phyloP scores from a whole-genome alignment of 2,329 filamentous ascomycete species.

The Sporothrix schenckii region DNA sequence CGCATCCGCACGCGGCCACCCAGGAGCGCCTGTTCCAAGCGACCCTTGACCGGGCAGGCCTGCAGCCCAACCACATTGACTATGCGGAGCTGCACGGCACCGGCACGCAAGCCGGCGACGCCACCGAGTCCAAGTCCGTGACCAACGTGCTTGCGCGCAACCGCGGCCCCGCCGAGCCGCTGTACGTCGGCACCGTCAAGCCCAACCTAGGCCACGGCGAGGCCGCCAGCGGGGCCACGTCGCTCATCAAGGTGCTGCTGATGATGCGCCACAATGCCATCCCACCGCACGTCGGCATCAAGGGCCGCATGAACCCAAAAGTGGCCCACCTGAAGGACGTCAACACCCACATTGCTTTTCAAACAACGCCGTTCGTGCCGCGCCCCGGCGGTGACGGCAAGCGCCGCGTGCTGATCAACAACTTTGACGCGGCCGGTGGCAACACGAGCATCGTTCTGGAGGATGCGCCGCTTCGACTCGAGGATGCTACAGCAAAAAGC shows the following conservation, averaged over 20 bases:
- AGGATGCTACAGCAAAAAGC: constrained; percentile 36
- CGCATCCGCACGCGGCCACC: constrained; percentile 75
- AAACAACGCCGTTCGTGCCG: constrained; percentile 52
- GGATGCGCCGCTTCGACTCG: constrained; percentile 54
- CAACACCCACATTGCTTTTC: constrained; percentile 61
- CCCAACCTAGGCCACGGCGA: constrained; percentile 67
- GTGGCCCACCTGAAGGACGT: constrained; percentile 56
- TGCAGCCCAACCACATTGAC: constrained; percentile 75
- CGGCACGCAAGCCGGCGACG: constrained; percentile 82
- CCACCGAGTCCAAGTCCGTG: constrained; percentile 79
- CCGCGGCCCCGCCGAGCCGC: constrained; percentile 53
- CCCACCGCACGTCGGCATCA: constrained; percentile 69
- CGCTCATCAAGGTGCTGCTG: constrained; percentile 64
- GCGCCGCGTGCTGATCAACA: constrained; percentile 63
- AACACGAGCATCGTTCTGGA: constrained; percentile 71
- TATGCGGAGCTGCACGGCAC: constrained; percentile 92
- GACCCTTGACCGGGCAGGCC: constrained; percentile 68
- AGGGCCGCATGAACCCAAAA: constrained; percentile 63
- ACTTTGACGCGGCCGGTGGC: constrained; percentile 71
- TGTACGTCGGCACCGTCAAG: constrained; percentile 66
- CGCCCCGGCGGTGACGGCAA: constrained; percentile 49
- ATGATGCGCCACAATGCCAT: constrained; percentile 67
- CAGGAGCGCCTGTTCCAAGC: constrained; percentile 70
- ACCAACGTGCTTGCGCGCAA: constrained; percentile 58
- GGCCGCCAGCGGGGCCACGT: constrained; percentile 63